phyloP scores from a whole-genome alignment of 2,329 filamentous ascomycete species.

The Didymella segeticola region DNA sequence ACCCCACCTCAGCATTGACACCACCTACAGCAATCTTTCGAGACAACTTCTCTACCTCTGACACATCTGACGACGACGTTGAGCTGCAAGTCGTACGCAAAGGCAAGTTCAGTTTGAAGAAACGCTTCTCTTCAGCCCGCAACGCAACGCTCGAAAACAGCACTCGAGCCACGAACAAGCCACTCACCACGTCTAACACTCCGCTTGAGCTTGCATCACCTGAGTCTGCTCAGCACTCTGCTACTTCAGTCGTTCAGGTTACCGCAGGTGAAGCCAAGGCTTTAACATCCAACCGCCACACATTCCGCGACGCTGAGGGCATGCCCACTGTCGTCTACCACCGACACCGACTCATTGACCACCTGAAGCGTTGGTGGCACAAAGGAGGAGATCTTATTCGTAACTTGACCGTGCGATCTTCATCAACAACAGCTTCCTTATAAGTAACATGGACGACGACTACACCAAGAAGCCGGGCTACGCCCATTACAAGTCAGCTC shows the following conservation, averaged over 20 bases:
- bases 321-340: conserved; percentile 33
- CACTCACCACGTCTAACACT: conserved; percentile 2
- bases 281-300: conserved; percentile 32
- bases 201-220: conserved; percentile 23
- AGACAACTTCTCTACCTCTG: conserved; percentile 32
- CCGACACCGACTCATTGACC: conserved; percentile 26
- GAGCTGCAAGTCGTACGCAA: conserved; percentile 30
- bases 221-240: conserved; percentile 17
- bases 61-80: conserved; percentile 38
- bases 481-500: neutral
- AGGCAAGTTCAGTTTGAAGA: conserved; percentile 29
- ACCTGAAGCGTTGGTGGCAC: conserved; percentile 33
- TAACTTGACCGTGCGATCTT: conserved; percentile 17
- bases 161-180: conserved; percentile 21
- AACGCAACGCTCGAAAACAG: conserved; percentile 20
- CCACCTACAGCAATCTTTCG: conserved; percentile 47
- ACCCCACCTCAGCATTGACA: conserved; percentile 55
- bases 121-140: conserved; percentile 33
- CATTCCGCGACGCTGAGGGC: conserved; percentile 34
- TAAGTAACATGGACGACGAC: neutral
- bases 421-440: neutral
- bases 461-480: neutral
- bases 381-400: conserved; percentile 28
- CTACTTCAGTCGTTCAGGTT: conserved; percentile 27
- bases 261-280: conserved; percentile 24